phyloP scores from a whole-genome alignment of 257 asterid species.

The Solanum virginianum region DNA sequence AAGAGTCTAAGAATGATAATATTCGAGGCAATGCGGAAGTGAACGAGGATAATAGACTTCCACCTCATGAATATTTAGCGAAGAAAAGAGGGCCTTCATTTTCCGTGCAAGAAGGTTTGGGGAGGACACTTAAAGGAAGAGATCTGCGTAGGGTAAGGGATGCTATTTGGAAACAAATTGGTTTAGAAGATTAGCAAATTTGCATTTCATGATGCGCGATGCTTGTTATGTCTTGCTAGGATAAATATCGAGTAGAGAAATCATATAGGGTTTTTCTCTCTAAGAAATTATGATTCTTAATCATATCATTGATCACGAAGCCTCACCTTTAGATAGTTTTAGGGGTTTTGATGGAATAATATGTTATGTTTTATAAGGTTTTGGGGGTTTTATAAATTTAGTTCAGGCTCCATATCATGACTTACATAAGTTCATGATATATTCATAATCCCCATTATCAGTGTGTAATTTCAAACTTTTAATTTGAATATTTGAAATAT shows the following conservation, averaged over 20 bases:
- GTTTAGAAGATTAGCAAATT: conserved; percentile 7
- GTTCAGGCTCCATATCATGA: not conserved
- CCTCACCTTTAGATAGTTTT: not conserved
- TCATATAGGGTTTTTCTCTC: not conserved
- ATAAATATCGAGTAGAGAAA: not conserved
- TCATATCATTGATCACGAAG: not conserved
- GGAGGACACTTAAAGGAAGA: conserved; percentile 18
- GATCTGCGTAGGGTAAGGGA: conserved; percentile 13
- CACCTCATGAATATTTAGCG: not conserved
- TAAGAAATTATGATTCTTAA: not conserved
- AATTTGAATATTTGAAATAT: not conserved
- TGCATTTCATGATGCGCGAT: not conserved
- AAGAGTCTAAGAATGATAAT: not conserved
- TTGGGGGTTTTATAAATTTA: not conserved
- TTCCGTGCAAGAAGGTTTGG: not conserved
- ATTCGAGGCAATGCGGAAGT: not conserved
- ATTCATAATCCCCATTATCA: not conserved
- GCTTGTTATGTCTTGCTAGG: not conserved
- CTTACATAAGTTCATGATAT: no score
- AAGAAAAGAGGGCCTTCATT: no score
- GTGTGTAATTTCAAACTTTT: not conserved
- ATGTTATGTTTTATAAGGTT: not conserved
- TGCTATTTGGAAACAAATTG: conserved; percentile 14
- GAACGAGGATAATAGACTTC: not conserved
- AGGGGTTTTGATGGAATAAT: not conserved